Base-by-base conservation (phyloP, 2,329 filamentous ascomycete species). In the Neospermospora avenae region DNA sequence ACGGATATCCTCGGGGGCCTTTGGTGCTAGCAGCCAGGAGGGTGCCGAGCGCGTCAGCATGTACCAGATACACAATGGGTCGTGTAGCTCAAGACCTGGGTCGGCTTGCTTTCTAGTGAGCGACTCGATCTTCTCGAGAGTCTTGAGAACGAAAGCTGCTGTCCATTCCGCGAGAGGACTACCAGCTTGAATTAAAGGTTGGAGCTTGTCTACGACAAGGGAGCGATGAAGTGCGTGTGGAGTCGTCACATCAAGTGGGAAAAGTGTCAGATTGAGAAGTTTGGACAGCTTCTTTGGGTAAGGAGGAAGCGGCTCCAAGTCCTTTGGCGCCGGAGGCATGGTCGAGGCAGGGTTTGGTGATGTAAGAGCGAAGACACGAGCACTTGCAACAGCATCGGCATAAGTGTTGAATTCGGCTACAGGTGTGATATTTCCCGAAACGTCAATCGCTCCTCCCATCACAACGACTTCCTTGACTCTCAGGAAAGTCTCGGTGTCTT, bases 381-480 rank as follows among this genome's bases (percentile, higher is more conserved):
- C 90, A 0, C 89, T 84, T 28, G 90, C 89, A 42, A 90, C 82
- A 20, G 89, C 81, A 73, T 99, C 96, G 60, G 95, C 93, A 71
- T 91, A 96, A 59, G 89, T 89, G 78, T 99, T 99, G 83, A 99
- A 99, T 74, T 99, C 95, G 64, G 90, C 91, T 13, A 88, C 84
- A 1, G 95, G 93, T 48, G 85, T 87, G 70, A 90, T 86, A 74
- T 99, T 99, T 5, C 95, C 95, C 54, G 86, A 82, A 46, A 86
- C 77, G 61, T 89, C 81, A 57, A 99, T 83, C 24, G 90, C 87
- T 61, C 95, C 95, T 61, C 93, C 95, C 95, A 99, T 99, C 49
- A 97, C 90, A 3, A 96, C 88, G 3, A 99, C 83, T 75, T 98
- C 92, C 74, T 96, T 96, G 52, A 87, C 90, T 45, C 86, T 85